phyloP scores from a whole-genome alignment of 176 grass and related monocot genomes.

The Puccinellia tenuiflora region DNA sequence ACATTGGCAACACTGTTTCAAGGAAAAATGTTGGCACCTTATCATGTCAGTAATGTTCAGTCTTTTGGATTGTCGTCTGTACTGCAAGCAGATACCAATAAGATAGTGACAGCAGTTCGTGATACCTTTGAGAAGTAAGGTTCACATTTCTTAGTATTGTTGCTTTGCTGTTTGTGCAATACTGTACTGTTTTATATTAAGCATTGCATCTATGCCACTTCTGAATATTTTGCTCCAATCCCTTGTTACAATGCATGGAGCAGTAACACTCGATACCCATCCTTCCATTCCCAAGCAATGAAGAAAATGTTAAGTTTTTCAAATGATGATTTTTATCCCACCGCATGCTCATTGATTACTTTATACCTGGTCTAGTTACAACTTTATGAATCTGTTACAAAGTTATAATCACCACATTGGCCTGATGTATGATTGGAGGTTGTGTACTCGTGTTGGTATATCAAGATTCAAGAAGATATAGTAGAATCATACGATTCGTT shows the following conservation, averaged over 20 bases:
- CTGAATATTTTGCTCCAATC: background rate
- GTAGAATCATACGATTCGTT: background rate
- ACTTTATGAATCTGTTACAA: background rate
- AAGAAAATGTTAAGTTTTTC: background rate
- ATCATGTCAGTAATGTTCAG: conserved; percentile 33
- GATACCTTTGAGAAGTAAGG: conserved; percentile 91
- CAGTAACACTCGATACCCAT: background rate
- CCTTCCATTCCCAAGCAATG: background rate
- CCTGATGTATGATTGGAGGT: too few species aligned
- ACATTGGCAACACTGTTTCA: conserved; percentile 38
- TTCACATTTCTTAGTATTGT: conserved; percentile 4
- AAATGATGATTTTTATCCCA: background rate
- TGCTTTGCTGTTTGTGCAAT: conserved; percentile 1
- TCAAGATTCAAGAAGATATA: too few species aligned
- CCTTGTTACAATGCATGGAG: background rate
- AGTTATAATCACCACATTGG: background rate
- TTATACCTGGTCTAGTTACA: background rate
- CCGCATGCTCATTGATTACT: background rate
- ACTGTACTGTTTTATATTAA: background rate
- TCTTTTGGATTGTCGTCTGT: conserved; percentile 55
- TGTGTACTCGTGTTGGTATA: too few species aligned
- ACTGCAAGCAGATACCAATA: conserved; percentile 69
- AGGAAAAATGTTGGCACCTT: conserved; percentile 33
- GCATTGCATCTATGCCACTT: background rate
- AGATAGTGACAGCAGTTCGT: conserved; percentile 50